Base-by-base conservation (phyloP, 352 stramenopile genomes). In the Phytophthora citricola region DNA sequence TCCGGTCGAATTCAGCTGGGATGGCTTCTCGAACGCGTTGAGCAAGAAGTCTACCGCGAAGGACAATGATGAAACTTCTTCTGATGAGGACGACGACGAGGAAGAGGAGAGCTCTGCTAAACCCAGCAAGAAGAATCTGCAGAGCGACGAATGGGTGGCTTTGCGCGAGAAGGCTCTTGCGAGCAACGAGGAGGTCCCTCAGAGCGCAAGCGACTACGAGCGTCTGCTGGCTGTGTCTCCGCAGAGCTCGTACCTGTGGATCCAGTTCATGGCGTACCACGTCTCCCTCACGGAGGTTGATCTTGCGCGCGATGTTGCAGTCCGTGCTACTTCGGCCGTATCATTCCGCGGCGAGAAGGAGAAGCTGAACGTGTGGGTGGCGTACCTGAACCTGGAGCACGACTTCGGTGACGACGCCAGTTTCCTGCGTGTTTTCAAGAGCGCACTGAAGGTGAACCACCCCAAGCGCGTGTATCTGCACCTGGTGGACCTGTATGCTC, bases 201-300 rank as follows among this genome's bases (percentile, higher is more conserved):
- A 98, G 70, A 97, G 85, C 7, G 81, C 93, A 11, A 92, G 93
- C 44, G 96, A 99, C 71, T 99, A 98, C 76, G 96, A 99, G 74
- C 94, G 97, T 20, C 75, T 99, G 44, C 75, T 99, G 48, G 93
- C 93, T 10, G 92, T 95, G 48, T 96, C 89, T 52, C 97, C 97
- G 14, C 97, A 98, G 72, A 98, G 88, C 65, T 98, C 95, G 47
- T 98, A 97, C 77, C 57, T 98, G 62, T 99, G 96, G 96, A 99
- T 99, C 68, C 92, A 97, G 69, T 99, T 98, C 83, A 99, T 99
- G 96, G 97, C 97, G 14, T 99, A 98, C 81, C 91, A 99, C 75
- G 80, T 99, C 32, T 98, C 93, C 38, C 76, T 98, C 20, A 98
- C 94, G 34, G 94, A 99, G 64, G 87, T 98, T 49, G 88, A 92